Percentiles rank a stretch among this genome's conserved stretches.
phyloP scores from a whole-genome alignment of 192 early-diverging fungal species.

The Backusella liffmaniae region DNA sequence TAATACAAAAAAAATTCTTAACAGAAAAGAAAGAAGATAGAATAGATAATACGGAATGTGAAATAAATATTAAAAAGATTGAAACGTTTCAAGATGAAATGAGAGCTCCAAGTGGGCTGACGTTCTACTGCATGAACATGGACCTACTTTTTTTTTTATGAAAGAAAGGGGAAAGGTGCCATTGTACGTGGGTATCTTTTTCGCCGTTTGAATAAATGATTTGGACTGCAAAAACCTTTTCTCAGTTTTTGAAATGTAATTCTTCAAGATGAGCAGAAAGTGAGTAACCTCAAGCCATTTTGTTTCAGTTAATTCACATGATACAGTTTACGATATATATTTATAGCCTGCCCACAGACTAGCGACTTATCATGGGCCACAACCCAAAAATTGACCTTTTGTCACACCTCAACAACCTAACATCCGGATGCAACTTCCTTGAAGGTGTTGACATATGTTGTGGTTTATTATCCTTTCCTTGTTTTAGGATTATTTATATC shows the following conservation, averaged over 20 bases:
- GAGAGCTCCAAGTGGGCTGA: background rate
- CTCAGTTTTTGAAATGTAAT: too few species aligned
- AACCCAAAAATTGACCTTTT: background rate
- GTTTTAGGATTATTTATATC: background rate
- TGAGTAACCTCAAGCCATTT: slow-evolving; percentile 6
- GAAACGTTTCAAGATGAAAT: slow-evolving; percentile 5
- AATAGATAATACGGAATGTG: slow-evolving; percentile 7
- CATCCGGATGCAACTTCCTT: background rate
- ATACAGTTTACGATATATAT: background rate
- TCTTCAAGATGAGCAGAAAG: background rate
- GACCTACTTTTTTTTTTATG: background rate
- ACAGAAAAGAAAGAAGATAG: background rate
- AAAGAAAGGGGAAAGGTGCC: background rate
- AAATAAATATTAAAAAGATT: background rate
- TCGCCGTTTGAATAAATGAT: background rate
- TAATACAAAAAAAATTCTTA: background rate
- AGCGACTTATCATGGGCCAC: background rate
- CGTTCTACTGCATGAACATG: slow-evolving; percentile 1
- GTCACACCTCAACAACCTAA: background rate
- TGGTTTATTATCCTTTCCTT: background rate
- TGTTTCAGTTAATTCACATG: background rate
- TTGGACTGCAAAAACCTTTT: background rate
- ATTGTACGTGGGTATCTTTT: background rate
- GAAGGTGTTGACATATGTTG: background rate
- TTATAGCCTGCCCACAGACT: slow-evolving; percentile 1